Conservation (phyloP, 108 stramenopile species). For the Skeletonema grethae region DNA sequence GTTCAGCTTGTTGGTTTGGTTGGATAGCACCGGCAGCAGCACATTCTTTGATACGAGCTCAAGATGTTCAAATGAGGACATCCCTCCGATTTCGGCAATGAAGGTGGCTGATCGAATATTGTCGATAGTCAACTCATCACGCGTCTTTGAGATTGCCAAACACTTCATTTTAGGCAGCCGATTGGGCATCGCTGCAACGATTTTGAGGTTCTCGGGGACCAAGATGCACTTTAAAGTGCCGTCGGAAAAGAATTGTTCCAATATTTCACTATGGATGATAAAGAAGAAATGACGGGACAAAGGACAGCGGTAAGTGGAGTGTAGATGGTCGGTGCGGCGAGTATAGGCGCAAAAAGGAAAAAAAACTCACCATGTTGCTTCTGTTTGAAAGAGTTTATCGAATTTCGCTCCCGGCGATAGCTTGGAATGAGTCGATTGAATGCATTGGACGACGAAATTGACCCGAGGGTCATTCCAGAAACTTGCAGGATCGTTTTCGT, state of each 20-base stretch:
- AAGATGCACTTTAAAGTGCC: slow-evolving; percentile 42
- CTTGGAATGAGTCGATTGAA: slow-evolving; percentile 50
- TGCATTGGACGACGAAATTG: slow-evolving; percentile 28
- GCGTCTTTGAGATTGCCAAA: slow-evolving; percentile 62
- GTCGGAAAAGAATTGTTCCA: slow-evolving; percentile 42
- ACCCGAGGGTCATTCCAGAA: slow-evolving; percentile 47
- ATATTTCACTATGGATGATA: slow-evolving; percentile 30
- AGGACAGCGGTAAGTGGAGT: neutral
- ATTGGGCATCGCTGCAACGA: slow-evolving; percentile 45
- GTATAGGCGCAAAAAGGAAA: neutral
- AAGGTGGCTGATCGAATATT: slow-evolving; percentile 49
- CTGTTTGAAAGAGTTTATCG: slow-evolving; percentile 75
- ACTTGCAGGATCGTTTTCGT: slow-evolving; percentile 17
- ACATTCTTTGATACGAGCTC: slow-evolving; percentile 80
- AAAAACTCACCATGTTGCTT: slow-evolving; percentile 61
- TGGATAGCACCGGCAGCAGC: slow-evolving; percentile 78
- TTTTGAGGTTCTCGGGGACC: slow-evolving; percentile 54
- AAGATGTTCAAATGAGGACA: slow-evolving; percentile 79
- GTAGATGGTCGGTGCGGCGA: neutral
- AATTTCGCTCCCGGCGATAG: slow-evolving; percentile 61
- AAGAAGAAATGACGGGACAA: neutral
- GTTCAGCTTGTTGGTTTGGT: slow-evolving; percentile 70
- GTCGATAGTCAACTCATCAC: slow-evolving; percentile 42
- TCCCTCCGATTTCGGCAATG: slow-evolving; percentile 64
- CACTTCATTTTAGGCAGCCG: slow-evolving; percentile 62